Conservation (phyloP, 345 rosid species). For the Eucalyptus grandis region DNA sequence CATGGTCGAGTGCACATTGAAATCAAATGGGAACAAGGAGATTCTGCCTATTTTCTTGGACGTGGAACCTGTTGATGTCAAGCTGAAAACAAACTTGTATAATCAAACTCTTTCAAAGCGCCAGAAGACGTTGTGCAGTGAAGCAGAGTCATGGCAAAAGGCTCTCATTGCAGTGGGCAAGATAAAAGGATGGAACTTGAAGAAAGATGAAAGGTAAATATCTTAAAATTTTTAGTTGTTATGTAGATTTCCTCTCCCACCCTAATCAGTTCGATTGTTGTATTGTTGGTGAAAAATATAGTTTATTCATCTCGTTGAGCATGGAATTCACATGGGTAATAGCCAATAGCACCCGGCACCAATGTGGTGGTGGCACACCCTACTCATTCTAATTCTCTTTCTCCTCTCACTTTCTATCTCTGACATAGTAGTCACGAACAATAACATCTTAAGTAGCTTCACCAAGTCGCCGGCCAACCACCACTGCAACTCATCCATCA, state of each 20-base stretch:
- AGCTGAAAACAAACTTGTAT: not conserved
- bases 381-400: too few species aligned
- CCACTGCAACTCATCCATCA: too few species aligned
- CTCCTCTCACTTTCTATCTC: too few species aligned
- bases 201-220: not conserved
- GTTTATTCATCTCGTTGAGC: not conserved
- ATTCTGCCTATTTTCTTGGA: not conserved
- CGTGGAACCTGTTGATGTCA: not conserved
- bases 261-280: accelerated
- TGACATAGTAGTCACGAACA: too few species aligned
- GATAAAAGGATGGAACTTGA: not conserved
- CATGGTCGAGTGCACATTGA: not conserved
- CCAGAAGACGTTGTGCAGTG: not conserved
- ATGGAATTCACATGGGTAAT: not conserved
- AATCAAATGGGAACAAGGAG: not conserved
- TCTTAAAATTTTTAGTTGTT: not conserved
- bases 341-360: not conserved
- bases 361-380: not conserved
- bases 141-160: not conserved
- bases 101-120: not conserved
- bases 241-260: not conserved
- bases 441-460: too few species aligned
- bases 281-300: not conserved
- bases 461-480: too few species aligned
- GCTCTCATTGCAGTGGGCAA: not conserved